Evolutionary conservation across 257 asterid species (phyloP).

Genomic region (Salvia rosmarinus): DNA sequence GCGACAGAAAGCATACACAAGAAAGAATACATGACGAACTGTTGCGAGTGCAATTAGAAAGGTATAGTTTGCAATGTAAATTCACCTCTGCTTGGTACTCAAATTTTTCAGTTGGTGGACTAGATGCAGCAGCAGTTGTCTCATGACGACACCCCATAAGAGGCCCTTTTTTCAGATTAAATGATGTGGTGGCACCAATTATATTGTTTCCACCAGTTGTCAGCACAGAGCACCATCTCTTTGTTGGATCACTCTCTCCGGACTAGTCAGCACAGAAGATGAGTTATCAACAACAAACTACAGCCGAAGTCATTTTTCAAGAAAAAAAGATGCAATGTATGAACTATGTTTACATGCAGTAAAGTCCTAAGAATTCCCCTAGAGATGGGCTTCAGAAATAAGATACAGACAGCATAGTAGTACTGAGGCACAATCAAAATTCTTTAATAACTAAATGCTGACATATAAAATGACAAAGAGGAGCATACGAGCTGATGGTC

Average conservation of each 20-base stretch:
- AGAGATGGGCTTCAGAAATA: background rate
- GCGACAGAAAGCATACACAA: slow-evolving; percentile 32
- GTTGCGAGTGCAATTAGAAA: background rate
- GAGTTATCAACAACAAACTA: slow-evolving; percentile 26
- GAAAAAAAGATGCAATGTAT: background rate
- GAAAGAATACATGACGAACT: slow-evolving; percentile 14
- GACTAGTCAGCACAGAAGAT: slow-evolving; percentile 44
- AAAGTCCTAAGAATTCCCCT: background rate
- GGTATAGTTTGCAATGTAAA: slow-evolving; percentile 9
- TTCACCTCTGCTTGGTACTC: slow-evolving; percentile 99
- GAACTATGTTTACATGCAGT: background rate
- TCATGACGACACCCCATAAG: slow-evolving; percentile 53
- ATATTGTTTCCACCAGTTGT: slow-evolving; percentile 37
- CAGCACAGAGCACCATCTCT: slow-evolving; percentile 60
- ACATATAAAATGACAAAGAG: background rate
- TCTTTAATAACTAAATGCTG: background rate
- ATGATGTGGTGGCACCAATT: slow-evolving; percentile 33
- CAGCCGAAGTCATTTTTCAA: background rate
- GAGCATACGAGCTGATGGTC: slow-evolving; percentile 44
- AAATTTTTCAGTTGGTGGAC: slow-evolving; percentile 62
- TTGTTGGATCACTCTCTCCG: slow-evolving; percentile 47
- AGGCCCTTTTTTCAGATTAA: slow-evolving; percentile 36
- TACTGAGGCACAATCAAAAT: background rate
- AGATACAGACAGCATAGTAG: background rate
- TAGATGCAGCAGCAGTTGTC: slow-evolving; percentile 69